Evolutionary conservation across 495 filamentous ascomycete species (phyloP), one percentile per base, ranked within the genome.

Genomic region (Xylaria acuta): DNA sequence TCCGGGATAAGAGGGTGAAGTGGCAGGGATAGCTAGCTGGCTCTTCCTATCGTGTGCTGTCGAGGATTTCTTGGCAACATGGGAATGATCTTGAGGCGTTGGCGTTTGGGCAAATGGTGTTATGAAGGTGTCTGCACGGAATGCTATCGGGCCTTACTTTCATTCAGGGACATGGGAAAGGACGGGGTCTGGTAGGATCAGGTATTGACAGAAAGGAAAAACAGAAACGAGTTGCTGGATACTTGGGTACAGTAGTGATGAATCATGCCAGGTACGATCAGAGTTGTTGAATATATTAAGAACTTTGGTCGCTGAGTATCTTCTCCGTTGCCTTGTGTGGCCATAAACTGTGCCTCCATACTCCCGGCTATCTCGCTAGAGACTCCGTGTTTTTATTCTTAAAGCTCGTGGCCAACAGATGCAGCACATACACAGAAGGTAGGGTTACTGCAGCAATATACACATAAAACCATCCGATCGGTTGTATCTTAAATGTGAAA

Each of bases 1-100:
- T 92, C 77, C 82, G 86, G 72, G 85, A 87, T 64, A 87, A 86
- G 67, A 85, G 84, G 66, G 84, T 91, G 27, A 84, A 85, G 71
- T 92, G 90, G 90, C 86, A 90, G 79, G 80, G 68, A 70, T 38
- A 38, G 36, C n/a, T 69, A 56, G 34, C 18, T 51, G 20, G 49
- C 53, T 56, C 11, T 1, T 3, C 16, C 51, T 14, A 27, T 12
- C 25, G 12, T 12, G 8, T 16, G 14, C 5, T 27, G 53, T 4
- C 27, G 53, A 56, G 18, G 18, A 32, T 1, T 18, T 18, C 3
- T 3, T 56, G 18, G 12, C 14, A 14, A 2, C 22, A 27, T 11
- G 25, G 53, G 53, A 2, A 22, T 18, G 1, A 59, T 20, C 16
- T 59, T 8, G 18, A n/a, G 12, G 18, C 16, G 54, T 8, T 59